Evolutionary conservation across 2,329 filamentous ascomycete genomes (phyloP).

Genomic region (Metarhizium guizhouense): DNA sequence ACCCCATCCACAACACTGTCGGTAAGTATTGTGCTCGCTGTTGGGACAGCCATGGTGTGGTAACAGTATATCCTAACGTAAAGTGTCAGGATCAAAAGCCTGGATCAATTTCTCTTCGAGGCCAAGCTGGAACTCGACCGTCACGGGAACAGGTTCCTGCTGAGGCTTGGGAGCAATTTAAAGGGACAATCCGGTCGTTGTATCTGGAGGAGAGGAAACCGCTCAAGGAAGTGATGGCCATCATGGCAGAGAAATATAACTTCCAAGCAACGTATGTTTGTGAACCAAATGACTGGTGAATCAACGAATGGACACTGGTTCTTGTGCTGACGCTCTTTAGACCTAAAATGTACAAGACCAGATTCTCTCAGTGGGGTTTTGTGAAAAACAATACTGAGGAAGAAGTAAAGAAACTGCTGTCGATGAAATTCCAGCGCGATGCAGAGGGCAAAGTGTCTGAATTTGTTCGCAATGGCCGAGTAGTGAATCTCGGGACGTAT

Average conservation of each 20-base stretch:
- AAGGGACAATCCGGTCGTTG: constrained; percentile 33
- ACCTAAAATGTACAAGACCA: constrained; percentile 47
- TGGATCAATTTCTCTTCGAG: constrained; percentile 19
- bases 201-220: constrained; percentile 41
- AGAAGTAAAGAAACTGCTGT: constrained; percentile 40
- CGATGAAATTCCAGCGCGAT: constrained; percentile 43
- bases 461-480: constrained; percentile 42
- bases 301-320: not conserved
- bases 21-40: constrained; percentile 15
- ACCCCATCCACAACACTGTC: constrained; percentile 8
- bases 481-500: constrained; percentile 43
- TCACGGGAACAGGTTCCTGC: constrained; percentile 35
- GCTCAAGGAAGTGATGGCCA: constrained; percentile 40
- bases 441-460: constrained; percentile 44
- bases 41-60: not conserved
- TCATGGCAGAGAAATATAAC: constrained; percentile 39
- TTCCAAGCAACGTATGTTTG: constrained; percentile 39
- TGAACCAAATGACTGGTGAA: not conserved
- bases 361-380: constrained; percentile 46
- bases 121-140: constrained; percentile 24
- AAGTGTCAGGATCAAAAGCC: constrained; percentile 17
- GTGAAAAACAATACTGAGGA: constrained; percentile 47
- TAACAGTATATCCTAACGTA: constrained; percentile 1
- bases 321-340: constrained; percentile 20
- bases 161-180: constrained; percentile 39